Conservation (phyloP, 2,329 filamentous ascomycete genomes). For the Diaporthe aspalathi region DNA sequence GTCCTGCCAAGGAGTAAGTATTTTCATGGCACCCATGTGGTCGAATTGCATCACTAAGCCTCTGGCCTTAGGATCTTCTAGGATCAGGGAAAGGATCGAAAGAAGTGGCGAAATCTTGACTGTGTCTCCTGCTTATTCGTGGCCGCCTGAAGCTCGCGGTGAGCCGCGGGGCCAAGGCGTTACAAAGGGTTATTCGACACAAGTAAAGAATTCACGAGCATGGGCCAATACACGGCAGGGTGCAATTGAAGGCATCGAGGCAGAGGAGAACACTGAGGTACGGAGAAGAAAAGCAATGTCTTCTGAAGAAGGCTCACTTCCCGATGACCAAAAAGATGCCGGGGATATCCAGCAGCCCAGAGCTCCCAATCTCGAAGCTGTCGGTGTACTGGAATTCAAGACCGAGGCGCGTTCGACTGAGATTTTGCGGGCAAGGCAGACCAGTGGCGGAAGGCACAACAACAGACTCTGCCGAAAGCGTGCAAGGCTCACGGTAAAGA, state of each 20-base stretch:
- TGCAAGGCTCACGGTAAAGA: not conserved
- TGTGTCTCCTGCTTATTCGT: not conserved
- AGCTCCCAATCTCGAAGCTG: not conserved
- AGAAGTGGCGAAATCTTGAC: conserved; percentile 36
- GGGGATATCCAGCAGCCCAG: not conserved
- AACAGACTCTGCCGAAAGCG: not conserved
- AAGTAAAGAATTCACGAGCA: not conserved
- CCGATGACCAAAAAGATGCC: not conserved
- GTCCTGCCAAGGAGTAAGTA: not conserved
- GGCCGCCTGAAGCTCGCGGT: not conserved
- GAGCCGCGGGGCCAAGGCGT: not conserved
- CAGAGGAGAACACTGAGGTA: not conserved
- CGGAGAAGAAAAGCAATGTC: not conserved
- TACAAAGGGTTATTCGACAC: not conserved
- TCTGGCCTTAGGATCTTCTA: not conserved
- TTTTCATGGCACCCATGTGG: not conserved
- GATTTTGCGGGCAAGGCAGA: not conserved
- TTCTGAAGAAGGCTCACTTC: not conserved
- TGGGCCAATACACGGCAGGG: not conserved
- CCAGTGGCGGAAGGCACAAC: not conserved
- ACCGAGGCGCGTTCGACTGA: not conserved
- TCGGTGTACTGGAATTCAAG: not conserved
- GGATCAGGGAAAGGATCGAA: not conserved
- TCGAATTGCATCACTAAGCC: not conserved
- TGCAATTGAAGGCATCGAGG: not conserved